Evolutionary conservation across 1,284 basidiomycete species (phyloP), one percentile per base, ranked within the genome.

Genomic region (Hemileccinum hortonii): DNA sequence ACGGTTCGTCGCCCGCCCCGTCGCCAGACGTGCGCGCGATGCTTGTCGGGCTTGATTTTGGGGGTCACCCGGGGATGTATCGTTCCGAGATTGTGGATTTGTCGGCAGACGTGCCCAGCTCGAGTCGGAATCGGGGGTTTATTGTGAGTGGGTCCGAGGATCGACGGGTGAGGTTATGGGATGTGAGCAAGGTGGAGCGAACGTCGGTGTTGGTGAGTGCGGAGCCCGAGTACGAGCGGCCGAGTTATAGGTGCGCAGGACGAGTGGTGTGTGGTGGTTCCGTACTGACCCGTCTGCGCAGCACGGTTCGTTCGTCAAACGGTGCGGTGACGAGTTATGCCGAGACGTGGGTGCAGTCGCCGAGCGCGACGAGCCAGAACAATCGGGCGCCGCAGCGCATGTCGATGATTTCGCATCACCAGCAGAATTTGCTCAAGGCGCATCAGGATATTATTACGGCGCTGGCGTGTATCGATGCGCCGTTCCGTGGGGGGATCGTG

Each of bases 391-490:
- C 83, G 2, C 87, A 88, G 61, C 77, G 91, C 32, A 86, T 90
- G 65, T 86, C 84, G 12, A 69, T 92, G 56, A 89, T 93, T 52
- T 86, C 82, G 8, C 80, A 87, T 49, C 87, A 85, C 61, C 92
- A 94, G 63, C 86, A 92, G 62, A 84, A 81, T 49, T 70, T 93
- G 29, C 71, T 94, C 43, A 85, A 81, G 62, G 77, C 84, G 2
- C 93, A 96, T 63, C 88, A 89, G 58, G 94, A 96, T 63, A 82
- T 90, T 3, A 81, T 97, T 22, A 92, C 88, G 2, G 83, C 88
- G 3, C 69, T 96, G 21, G 81, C 83, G 0, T 87, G 89, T 56
- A 83, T 96, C 49, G 92, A 96, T 58, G 82, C 87, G 1, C 93
- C 93, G 0, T 96, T 95, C 72, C 78, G 89, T 44, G 88, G 88